Evolutionary conservation across 345 rosid species (phyloP), one percentile per base, ranked within the genome.

Genomic region (Citrus trifoliata): DNA sequence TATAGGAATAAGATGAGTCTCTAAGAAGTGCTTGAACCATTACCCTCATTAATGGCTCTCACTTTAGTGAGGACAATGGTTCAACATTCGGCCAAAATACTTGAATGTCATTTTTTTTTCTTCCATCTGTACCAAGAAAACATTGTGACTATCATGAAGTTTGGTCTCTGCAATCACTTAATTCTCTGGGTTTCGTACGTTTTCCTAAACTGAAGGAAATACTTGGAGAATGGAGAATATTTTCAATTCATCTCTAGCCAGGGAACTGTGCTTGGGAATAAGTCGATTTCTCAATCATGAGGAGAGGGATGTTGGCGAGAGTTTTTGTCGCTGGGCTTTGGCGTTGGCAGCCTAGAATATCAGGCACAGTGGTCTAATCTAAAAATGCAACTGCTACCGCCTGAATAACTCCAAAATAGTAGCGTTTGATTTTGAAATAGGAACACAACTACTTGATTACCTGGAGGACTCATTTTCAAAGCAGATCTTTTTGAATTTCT

Each of bases 231-330:
- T 27, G n/a, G 67, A 63, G 37, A 28, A 63, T 32, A 0, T 30
- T 64, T 32, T 64, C 40, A 30, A 9, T 7, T 63, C n/a, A 33
- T 64, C 35, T 18, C 38, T 0, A 32, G 7, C 24, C 3, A 10
- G 70, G 46, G 70, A 35, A 35, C 18, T 28, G 18, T 22, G 37
- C 5, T 10, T 6, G 16, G 33, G n/a, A 40, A 38, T 40, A 61
- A 59, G 37, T 74, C 38, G 35, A 61, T 40, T 74, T 74, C 55
- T 62, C 77, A 74, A 40, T 27, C n/a, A 74, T 40, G 37, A 74
- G 38, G n/a, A 28, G 24, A 27, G 56, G 58, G 62, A 74, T 42
- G 25, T n/a, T 2, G 73, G 66, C 5, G 56, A 32, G 33, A 71
- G 5, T 32, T 71, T 25, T 16, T 51, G 38, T 48, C 19, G 8